Percentiles rank a stretch among this genome's conserved stretches.
Conservation (phyloP, 2,329 filamentous ascomycete genomes). For the Sclerotinia trifoliorum region DNA sequence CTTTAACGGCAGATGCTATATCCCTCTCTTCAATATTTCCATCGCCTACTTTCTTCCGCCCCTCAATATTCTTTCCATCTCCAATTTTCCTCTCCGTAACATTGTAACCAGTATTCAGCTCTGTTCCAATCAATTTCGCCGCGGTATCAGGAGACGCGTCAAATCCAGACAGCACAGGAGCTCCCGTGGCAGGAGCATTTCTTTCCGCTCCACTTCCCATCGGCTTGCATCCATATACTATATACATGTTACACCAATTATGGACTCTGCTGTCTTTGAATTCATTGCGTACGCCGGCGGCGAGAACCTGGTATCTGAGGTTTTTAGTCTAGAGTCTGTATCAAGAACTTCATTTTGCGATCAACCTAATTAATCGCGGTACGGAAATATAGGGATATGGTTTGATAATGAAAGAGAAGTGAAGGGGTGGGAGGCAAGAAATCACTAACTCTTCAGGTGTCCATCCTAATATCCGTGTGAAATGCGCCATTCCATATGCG, state of each 20-base stretch:
- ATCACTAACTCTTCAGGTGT: conserved; percentile 32
- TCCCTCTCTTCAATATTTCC: background rate
- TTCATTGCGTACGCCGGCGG: conserved; percentile 17
- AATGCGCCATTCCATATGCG: conserved; percentile 25
- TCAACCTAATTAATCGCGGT: no score
- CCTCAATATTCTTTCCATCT: background rate
- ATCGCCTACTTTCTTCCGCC: no score
- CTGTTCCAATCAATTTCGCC: background rate
- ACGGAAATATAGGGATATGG: background rate
- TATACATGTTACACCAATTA: conserved; percentile 14
- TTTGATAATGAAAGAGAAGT: background rate
- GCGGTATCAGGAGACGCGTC: background rate
- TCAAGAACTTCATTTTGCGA: background rate
- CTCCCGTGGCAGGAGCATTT: background rate
- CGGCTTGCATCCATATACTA: conserved; percentile 1
- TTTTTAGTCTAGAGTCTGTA: background rate
- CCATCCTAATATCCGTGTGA: conserved; percentile 34
- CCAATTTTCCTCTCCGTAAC: no score
- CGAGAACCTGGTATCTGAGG: conserved; percentile 16
- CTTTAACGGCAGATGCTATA: background rate
- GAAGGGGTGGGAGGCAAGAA: background rate
- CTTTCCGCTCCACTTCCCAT: background rate
- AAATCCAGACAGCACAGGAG: background rate
- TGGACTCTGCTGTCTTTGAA: conserved; percentile 7
- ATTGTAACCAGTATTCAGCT: no score